Conservation (phyloP, 768 basidiomycete species). For the Psilocybe azurescens region DNA sequence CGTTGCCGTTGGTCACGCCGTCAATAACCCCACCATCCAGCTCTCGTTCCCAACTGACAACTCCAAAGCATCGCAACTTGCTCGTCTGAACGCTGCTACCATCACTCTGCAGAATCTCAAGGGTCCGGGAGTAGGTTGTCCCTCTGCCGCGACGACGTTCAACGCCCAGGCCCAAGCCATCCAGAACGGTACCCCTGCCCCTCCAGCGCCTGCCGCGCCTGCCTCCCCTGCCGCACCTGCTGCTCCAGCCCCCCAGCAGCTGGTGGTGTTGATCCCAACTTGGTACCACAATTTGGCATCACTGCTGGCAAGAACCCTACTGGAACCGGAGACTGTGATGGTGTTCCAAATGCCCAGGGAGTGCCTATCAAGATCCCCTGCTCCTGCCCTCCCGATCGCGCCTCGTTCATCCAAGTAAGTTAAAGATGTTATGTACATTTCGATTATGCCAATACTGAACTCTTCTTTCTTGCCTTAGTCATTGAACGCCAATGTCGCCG, state of each 20-base stretch:
- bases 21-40: constrained; percentile 65
- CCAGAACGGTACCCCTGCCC: constrained; percentile 31
- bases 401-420: constrained; percentile 21
- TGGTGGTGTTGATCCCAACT: constrained; percentile 51
- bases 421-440: no score
- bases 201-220: constrained; percentile 34
- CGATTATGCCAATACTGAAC: no score
- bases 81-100: constrained; percentile 62
- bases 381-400: constrained; percentile 30
- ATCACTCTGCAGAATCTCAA: constrained; percentile 76
- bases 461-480: constrained; percentile 26
- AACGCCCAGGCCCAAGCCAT: constrained; percentile 45
- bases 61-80: constrained; percentile 53
- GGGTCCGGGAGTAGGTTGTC: constrained; percentile 72
- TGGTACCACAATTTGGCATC: constrained; percentile 66
- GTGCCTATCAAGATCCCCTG: constrained; percentile 69
- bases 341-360: constrained; percentile 56
- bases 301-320: constrained; percentile 64
- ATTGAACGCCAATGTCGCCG: constrained; percentile 60
- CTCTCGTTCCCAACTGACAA: constrained; percentile 69
- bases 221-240: constrained; percentile 19
- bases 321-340: constrained; percentile 76
- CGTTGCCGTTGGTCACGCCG: constrained; percentile 63
- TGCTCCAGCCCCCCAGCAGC: constrained; percentile 18
- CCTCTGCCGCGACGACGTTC: constrained; percentile 68